Evolutionary conservation across 495 filamentous ascomycete genomes (phyloP).

Genomic region (Neurospora hispaniola): DNA sequence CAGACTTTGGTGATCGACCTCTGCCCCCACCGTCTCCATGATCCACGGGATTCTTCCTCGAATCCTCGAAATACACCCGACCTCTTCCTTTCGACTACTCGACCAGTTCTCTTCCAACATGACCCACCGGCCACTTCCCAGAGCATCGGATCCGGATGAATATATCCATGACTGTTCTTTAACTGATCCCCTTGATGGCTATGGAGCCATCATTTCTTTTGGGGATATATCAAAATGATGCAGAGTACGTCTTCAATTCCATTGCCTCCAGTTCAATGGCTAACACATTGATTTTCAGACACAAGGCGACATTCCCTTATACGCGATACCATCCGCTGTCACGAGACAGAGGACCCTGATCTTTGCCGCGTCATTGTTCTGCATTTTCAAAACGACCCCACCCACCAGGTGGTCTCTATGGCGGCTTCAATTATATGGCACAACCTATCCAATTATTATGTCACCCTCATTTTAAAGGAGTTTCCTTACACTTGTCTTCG

Average conservation of each 20-base stretch:
- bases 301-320: neutral
- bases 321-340: neutral
- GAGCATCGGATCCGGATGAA: neutral
- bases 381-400: neutral
- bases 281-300: neutral
- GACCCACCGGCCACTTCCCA: neutral
- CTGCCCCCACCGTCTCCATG: neutral
- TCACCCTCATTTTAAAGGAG: no score
- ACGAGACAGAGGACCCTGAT: neutral
- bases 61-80: neutral
- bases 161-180: neutral
- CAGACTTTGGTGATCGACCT: neutral
- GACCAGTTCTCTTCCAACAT: neutral
- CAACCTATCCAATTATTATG: no score
- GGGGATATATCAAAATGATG: neutral
- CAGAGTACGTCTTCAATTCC: neutral
- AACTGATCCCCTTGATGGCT: neutral
- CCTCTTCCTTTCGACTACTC: neutral
- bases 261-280: neutral
- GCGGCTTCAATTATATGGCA: neutral
- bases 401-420: neutral
- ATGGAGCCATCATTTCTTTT: neutral
- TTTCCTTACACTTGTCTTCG: no score
- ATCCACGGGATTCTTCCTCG: neutral
- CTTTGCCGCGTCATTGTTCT: neutral